A percentile compares a stretch with the other conserved stretches of the same genome.
phyloP scores from a whole-genome alignment of 345 rosid genomes.

The Populus euphratica region DNA sequence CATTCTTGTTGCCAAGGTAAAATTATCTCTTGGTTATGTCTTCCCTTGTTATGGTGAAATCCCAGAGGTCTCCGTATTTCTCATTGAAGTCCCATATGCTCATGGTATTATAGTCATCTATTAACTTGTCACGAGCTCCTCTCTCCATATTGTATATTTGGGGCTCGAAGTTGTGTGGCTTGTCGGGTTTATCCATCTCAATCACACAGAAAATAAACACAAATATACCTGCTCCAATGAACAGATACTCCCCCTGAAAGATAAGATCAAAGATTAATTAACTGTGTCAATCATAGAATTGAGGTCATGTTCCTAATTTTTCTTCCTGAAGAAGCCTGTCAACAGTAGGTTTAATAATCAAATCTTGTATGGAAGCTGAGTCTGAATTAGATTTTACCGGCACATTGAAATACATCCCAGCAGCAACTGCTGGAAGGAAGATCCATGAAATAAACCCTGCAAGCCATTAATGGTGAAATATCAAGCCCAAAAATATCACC shows the following conservation, averaged over 20 bases:
- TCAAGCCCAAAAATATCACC: not conserved
- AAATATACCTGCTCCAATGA: conserved; percentile 73
- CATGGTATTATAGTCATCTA: conserved; percentile 80
- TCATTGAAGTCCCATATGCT: conserved; percentile 89
- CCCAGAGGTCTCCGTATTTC: conserved; percentile 92
- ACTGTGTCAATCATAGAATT: not conserved
- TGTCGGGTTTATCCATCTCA: conserved; percentile 89
- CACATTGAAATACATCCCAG: conserved; percentile 62
- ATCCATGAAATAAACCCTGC: conserved; percentile 76
- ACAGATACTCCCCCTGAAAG: conserved; percentile 72
- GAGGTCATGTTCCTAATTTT: not conserved
- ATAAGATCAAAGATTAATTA: not conserved
- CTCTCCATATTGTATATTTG: conserved; percentile 83
- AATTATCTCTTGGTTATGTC: conserved; percentile 56
- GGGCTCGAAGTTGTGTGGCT: conserved; percentile 91
- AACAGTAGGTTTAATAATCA: not conserved
- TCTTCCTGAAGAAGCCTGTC: not conserved
- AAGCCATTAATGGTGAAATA: conserved; percentile 1
- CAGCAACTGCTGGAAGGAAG: conserved; percentile 79
- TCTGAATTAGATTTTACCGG: conserved; percentile 45
- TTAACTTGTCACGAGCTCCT: conserved; percentile 85
- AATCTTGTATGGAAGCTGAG: not conserved
- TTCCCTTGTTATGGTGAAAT: conserved; percentile 63
- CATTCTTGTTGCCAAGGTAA: not conserved
- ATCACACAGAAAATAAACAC: conserved; percentile 59